Evolutionary conservation across 176 grass and related monocot species (phyloP), one percentile per base, ranked within the genome.

Genomic region (Eragrostis nindensis): DNA sequence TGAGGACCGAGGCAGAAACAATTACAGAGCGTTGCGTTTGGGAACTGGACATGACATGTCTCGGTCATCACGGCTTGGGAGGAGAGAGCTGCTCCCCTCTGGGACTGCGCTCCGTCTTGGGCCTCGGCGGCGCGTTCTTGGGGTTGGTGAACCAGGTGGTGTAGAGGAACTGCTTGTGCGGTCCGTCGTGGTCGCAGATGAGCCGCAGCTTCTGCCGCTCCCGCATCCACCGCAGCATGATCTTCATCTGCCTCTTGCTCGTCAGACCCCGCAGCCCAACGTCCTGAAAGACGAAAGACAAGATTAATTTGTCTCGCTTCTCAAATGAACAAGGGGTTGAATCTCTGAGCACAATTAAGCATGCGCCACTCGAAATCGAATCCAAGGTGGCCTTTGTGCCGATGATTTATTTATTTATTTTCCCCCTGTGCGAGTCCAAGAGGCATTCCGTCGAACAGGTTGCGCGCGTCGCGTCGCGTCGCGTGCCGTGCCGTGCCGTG

Each of bases 131-230:
- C 82, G 84, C 82, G 52, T 83, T 93, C 71, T 76, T 95, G 62
- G 96, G 92, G 27, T 90, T 99, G 45, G 96, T 99, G 60, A 99
- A 99, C 96, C 96, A 99, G 41, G 96, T 99, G 16, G 92, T 91
- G 61, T 99, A 99, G 48, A 99, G 90, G 56, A 99, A 99, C 19
- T 95, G 90, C 82, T 93, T 99, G 84, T 99, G 92, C 19, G 90
- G 86, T 2, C 90, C 90, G 42, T 90, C 84, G 21, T 95, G 92
- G 81, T 94, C 90, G 66, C 92, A 99, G 68, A 99, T 95, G 79
- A 95, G 74, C 79, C 73, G 79, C 19, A 95, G 84, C 80, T 99
- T 99, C 77, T 99, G 90, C 45, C 87, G 90, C 90, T 95, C 90
- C 78, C 92, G 84, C 92, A 99, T 99, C 96, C 96, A 99, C 40